phyloP scores from a whole-genome alignment of 305 asterid genomes.

The Solanum aculeatissimum region DNA sequence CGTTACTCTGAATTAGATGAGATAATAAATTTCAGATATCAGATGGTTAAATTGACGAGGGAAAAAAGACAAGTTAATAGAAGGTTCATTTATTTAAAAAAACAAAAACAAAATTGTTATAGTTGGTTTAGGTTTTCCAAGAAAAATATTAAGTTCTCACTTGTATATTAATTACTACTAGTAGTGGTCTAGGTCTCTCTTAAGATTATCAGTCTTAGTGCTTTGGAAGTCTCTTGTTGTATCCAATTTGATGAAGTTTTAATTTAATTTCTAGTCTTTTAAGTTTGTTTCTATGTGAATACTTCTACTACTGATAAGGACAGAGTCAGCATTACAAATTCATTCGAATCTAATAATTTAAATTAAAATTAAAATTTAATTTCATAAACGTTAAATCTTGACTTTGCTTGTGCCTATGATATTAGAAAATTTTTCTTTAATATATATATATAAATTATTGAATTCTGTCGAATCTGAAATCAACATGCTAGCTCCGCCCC shows the following conservation, averaged over 20 bases:
- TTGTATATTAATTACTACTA: not conserved
- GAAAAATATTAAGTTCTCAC: not conserved
- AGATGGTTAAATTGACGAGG: not conserved
- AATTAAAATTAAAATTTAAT: not conserved
- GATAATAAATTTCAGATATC: not conserved
- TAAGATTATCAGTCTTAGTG: not conserved
- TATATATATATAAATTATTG: too few species aligned
- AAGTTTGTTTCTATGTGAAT: not conserved
- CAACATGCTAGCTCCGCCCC: not conserved
- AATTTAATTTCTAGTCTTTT: not conserved
- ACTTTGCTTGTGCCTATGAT: too few species aligned
- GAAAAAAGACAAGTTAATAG: not conserved
- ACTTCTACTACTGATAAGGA: too few species aligned
- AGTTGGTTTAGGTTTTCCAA: not conserved
- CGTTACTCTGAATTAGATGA: not conserved
- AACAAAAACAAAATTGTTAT: not conserved
- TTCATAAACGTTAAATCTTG: not conserved
- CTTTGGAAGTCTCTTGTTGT: not conserved
- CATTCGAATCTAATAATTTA: not conserved
- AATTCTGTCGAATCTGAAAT: too few species aligned
- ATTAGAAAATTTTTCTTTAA: too few species aligned
- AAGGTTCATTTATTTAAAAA: not conserved
- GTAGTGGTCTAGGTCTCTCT: not conserved
- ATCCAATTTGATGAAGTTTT: slow-evolving; percentile 1
- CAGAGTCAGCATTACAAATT: too few species aligned